Conservation (phyloP, 148 eudicot species). For the Rhododendron molle region DNA sequence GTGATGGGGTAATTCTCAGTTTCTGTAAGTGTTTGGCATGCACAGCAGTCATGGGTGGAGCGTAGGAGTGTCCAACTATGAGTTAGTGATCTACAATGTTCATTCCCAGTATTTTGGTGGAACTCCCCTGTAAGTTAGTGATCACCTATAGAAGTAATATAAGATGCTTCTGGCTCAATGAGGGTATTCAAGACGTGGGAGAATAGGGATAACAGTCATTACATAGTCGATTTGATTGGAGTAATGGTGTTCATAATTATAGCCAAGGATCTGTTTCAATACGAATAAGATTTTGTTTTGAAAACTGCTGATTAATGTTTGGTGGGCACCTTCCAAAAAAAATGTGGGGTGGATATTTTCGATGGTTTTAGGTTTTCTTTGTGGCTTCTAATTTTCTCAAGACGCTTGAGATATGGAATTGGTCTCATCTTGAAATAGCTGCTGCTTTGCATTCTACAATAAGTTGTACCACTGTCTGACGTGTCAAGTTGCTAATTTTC, state of each 20-base stretch:
- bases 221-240: no score
- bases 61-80: no score
- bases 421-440: background rate
- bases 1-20: no score
- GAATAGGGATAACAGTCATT: background rate
- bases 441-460: background rate
- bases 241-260: background rate
- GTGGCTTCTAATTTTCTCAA: background rate
- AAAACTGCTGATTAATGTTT: background rate
- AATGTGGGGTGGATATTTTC: background rate
- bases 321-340: no score
- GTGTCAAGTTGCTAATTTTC: conserved; percentile 20
- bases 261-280: background rate
- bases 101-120: no score
- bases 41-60: no score
- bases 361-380: background rate
- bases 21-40: no score
- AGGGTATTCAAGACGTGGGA: background rate
- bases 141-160: no score
- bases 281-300: background rate
- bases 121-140: no score
- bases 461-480: background rate
- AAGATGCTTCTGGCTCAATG: no score
- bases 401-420: background rate
- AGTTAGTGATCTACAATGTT: no score